phyloP scores from a whole-genome alignment of 1,284 basidiomycete genomes.

The Boletus smithii region DNA sequence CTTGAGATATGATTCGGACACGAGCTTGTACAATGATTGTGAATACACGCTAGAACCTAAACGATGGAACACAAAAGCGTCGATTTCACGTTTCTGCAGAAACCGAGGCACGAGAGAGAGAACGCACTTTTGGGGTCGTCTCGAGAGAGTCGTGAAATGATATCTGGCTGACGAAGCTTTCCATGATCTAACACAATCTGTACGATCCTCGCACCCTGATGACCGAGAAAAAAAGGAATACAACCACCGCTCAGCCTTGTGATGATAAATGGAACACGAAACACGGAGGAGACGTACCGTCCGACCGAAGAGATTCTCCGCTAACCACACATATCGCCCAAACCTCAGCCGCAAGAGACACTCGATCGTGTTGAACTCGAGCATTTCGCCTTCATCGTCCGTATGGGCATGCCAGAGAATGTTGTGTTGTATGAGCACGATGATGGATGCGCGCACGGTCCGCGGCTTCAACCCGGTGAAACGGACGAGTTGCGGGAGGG shows the following conservation, averaged over 20 bases:
- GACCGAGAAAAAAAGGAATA: neutral
- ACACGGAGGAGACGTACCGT: conserved; percentile 51
- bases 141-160: conserved; percentile 53
- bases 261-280: neutral
- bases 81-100: neutral
- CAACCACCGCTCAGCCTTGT: neutral
- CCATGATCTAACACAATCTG: conserved; percentile 80
- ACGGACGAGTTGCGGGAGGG: conserved; percentile 67
- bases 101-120: neutral
- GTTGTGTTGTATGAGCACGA: conserved; percentile 91
- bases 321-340: conserved; percentile 74
- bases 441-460: conserved; percentile 68
- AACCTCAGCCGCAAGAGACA: conserved; percentile 78
- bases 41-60: conserved; percentile 53
- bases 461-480: conserved; percentile 58
- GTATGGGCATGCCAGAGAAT: conserved; percentile 80
- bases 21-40: conserved; percentile 62
- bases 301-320: conserved; percentile 66
- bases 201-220: conserved; percentile 73
- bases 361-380: conserved; percentile 77
- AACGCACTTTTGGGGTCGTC: conserved; percentile 58
- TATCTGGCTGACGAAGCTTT: conserved; percentile 76
- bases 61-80: neutral
- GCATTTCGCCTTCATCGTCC: conserved; percentile 71
- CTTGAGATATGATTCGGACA: conserved; percentile 63